Conservation (phyloP, 2,329 filamentous ascomycete genomes). For the Fusarium sp. region DNA sequence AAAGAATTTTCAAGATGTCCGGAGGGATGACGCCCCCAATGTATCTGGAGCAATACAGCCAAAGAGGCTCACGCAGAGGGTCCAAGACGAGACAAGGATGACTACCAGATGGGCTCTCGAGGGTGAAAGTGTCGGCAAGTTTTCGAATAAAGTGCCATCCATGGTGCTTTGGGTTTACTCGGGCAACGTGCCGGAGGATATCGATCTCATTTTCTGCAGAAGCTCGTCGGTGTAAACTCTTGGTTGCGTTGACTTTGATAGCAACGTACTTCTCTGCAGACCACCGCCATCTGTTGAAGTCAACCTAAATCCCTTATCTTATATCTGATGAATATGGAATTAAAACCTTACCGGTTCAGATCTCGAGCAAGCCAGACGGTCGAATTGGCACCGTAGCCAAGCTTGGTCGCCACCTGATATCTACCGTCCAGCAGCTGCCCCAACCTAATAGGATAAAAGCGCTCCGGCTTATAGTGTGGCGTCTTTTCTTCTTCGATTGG, state of each 20-base stretch:
- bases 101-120: slow-evolving; percentile 3
- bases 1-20: slow-evolving; percentile 34
- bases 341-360: slow-evolving; percentile 18
- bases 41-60: slow-evolving; percentile 39
- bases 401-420: slow-evolving; percentile 40
- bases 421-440: slow-evolving; percentile 29
- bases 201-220: slow-evolving; percentile 25
- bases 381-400: slow-evolving; percentile 37
- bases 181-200: slow-evolving; percentile 28
- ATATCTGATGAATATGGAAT: not conserved
- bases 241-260: slow-evolving; percentile 33
- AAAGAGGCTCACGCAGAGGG: slow-evolving; percentile 42
- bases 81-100: slow-evolving; percentile 40
- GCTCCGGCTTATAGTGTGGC: slow-evolving; percentile 15
- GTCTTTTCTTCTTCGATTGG: slow-evolving; percentile 36
- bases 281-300: slow-evolving; percentile 37
- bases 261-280: slow-evolving; percentile 38
- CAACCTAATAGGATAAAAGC: slow-evolving; percentile 32
- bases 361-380: slow-evolving; percentile 44
- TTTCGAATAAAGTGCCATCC: slow-evolving; percentile 40
- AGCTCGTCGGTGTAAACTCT: not conserved
- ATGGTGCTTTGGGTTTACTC: slow-evolving; percentile 17
- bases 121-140: slow-evolving; percentile 25
- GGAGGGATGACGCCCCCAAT: slow-evolving; percentile 32
- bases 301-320: not conserved